These are phyloP conservation scores for Epichloe scottii DNA, from an alignment of 2,329 filamentous ascomycete genomes.

Conservation along the genomic window DNA sequence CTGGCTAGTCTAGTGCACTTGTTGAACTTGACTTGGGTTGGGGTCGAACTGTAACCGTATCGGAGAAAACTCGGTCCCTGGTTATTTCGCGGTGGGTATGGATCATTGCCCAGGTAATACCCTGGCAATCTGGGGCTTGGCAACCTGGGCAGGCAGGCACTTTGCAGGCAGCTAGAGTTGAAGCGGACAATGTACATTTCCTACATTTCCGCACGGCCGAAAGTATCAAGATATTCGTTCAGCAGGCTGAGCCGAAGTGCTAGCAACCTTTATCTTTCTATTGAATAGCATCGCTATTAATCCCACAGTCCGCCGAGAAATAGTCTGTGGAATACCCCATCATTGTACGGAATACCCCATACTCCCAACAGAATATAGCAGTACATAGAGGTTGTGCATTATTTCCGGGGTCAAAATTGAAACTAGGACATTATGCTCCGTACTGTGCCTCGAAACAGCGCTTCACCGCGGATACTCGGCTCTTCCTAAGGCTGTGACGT, in stretches of 20 bases:
- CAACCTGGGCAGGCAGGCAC: too few species aligned
- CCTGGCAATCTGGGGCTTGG: too few species aligned
- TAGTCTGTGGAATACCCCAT: too few species aligned
- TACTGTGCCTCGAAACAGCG: neutral
- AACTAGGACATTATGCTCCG: neutral
- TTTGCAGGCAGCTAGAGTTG: too few species aligned
- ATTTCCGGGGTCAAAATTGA: neutral
- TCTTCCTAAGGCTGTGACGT: neutral
- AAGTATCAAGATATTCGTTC: neutral
- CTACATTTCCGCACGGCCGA: neutral
- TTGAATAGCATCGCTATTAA: too few species aligned
- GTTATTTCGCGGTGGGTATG: too few species aligned
- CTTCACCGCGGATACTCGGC: neutral
- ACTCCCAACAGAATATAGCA: too few species aligned
- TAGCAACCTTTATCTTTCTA: neutral
- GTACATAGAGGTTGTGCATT: too few species aligned
- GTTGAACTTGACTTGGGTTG: neutral
- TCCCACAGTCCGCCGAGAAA: too few species aligned
- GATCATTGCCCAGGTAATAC: too few species aligned
- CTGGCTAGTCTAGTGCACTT: neutral
- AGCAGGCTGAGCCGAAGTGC: neutral
- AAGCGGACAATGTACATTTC: neutral
- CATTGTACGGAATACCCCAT: too few species aligned
- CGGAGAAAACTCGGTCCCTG: constrained; percentile 1
- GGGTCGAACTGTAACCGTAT: neutral